Base-by-base conservation (phyloP, 2,329 filamentous ascomycete species). In the Phaeophleospora eucalypticola region DNA sequence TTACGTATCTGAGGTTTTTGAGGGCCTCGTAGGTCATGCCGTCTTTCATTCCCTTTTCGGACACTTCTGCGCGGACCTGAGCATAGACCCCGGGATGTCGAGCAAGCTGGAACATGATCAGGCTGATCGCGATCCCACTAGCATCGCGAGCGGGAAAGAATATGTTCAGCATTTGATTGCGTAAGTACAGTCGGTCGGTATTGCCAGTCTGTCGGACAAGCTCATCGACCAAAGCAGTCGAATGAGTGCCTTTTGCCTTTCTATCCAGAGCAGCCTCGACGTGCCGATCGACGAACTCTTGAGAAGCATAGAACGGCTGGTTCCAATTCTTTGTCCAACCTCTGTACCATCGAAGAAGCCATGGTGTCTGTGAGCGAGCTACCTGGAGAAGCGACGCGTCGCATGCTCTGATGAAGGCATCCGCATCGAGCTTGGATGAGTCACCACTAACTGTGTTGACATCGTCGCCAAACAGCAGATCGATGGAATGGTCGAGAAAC, bases 311-410 rank as follows among this genome's bases (percentile, higher is more conserved):
- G 4, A 36, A 21, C 6, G 41, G 32, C 12, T 43, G 32, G 24
- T 43, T 17, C 32, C 18, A 14, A 14, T 15, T 36, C 18, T 43
- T 35, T 12, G 41, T 43, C 41, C 41, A 24, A 12, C 41, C 41
- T 36, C 34, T 43, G 18, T 27, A 43, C 33, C 41, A 43, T 12
- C 41, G 41, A 24, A 43, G 15, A 6, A 43, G 6, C 41, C 41
- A 36, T 3, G 33, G 41, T 19, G 21, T 20, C 18, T n/a, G 7
- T 36, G 32, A 36, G 16, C 41, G 41, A 6, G 27, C 41, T 17
- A 35, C 14, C 19, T 36, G 16, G 4, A 43, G 32, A n/a, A 29
- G 41, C 14, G 41, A 35, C 20, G 21, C 14, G 16, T 43, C 41
- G 33, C 33, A 43, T 7, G 32, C 41, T 15, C 32, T 14, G 10